Base-by-base conservation (phyloP, 2,329 filamentous ascomycete species). In the Massarina eburnea region DNA sequence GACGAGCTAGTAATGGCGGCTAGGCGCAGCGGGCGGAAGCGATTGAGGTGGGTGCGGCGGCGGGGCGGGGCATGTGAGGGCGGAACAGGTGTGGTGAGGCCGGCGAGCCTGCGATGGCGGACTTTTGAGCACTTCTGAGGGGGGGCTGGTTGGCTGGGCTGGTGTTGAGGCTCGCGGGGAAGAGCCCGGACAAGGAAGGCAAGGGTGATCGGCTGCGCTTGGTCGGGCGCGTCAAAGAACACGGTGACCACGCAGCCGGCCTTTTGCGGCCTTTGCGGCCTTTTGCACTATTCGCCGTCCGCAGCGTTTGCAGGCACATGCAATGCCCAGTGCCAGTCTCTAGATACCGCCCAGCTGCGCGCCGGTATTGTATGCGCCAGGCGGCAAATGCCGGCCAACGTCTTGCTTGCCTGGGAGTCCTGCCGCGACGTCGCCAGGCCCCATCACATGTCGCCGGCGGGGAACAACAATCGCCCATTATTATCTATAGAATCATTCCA, bases 1-100 rank as follows among this genome's bases (percentile, higher is more conserved):
- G 55, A 50, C 39, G 46, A 42, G n/a, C n/a, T n/a, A n/a, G n/a
- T 50, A 55, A 54, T 52, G 54, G 54, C 47, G 39, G 45, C 39
- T 38, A 45, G n/a, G 34, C 17, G 22, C 30, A 42, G 38, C n/a
- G 52, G 32, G 26, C 34, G 30, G 17, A 24, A 43, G 54, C 36
- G 53, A 51, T 52, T 52, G 53, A 45, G 39, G 43, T 15, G 43
- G 15, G 26, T 17, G 43, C 15, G n/a, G 44, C 26, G 40, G 26
- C 35, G 41, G 41, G 29, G 44, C 41, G 49, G 46, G 44, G 49
- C 51, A 55, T 48, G 50, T 46, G 42, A 34, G 38, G 21, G 49
- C 21, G 42, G 40, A n/a, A 32, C 29, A 42, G 22, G 45, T 22
- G 41, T 10, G 41, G 20, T 41, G 27, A 40, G 22, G 43, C 22